Conservation (phyloP, 179 eudicot genomes). For the Gypsophila paniculata region DNA sequence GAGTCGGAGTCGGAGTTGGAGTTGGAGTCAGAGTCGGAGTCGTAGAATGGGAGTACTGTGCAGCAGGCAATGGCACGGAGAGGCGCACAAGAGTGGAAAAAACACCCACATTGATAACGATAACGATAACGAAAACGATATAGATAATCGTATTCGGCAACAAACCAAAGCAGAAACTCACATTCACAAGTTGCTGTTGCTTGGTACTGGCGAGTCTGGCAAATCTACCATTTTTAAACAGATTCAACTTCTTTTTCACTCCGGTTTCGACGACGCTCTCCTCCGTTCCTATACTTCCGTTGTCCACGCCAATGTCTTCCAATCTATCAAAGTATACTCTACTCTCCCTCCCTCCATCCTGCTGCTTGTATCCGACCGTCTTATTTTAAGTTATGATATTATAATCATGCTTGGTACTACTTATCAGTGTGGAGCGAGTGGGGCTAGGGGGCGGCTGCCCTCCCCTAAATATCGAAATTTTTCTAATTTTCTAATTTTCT, state of each 20-base stretch:
- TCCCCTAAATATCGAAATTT: too few relatives aligned
- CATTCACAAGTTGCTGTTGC: slow-evolving; percentile 83
- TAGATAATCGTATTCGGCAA: slow-evolving; percentile 82
- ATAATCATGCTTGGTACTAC: too few relatives aligned
- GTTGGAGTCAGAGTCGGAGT: too few relatives aligned
- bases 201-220: slow-evolving; percentile 96
- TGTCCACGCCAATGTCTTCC: slow-evolving; percentile 91
- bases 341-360: too few relatives aligned
- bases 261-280: slow-evolving; percentile 83
- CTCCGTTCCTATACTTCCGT: slow-evolving; percentile 69
- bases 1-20: slow-evolving; percentile 35
- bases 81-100: too few relatives aligned
- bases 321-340: slow-evolving; percentile 91
- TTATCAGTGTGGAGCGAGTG: too few relatives aligned
- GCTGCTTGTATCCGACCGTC: slow-evolving; percentile 8
- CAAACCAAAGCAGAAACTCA: slow-evolving; percentile 88
- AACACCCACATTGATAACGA: too few relatives aligned
- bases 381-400: too few relatives aligned
- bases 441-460: too few relatives aligned
- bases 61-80: too few relatives aligned
- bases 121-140: slow-evolving; percentile 79
- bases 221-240: slow-evolving; percentile 95
- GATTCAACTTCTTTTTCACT: slow-evolving; percentile 87
- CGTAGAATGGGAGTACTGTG: too few relatives aligned
- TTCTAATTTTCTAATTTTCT: too few relatives aligned